Conservation (phyloP, 73 alveolate species). For the Paramecium octaurelia region DNA sequence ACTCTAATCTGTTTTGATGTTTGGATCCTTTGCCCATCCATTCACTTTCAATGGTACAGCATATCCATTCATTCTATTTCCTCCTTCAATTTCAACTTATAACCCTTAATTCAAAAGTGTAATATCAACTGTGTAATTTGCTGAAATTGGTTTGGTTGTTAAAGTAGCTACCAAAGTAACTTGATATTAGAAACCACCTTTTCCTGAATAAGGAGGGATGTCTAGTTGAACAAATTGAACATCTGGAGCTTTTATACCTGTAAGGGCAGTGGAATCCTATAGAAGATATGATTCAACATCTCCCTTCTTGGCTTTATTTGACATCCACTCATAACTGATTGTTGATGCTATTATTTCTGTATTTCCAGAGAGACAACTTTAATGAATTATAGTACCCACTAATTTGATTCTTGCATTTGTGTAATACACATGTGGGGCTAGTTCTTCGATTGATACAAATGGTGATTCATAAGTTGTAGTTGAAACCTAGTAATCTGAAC, state of each 20-base stretch:
- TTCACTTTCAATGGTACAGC: neutral
- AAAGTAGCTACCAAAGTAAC: neutral
- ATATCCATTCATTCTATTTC: constrained; percentile 23
- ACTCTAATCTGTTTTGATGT: neutral
- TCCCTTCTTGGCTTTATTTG: neutral
- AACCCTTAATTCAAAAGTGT: neutral
- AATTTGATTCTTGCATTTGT: neutral
- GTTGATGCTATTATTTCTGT: neutral
- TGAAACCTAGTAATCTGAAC: neutral
- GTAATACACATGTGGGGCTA: neutral
- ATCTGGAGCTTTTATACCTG: neutral
- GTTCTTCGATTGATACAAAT: neutral
- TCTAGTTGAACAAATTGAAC: neutral
- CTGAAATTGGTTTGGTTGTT: neutral
- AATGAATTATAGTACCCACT: neutral
- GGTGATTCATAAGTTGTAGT: constrained; percentile 5
- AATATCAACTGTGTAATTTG: neutral
- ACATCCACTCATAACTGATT: neutral
- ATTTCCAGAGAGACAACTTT: neutral
- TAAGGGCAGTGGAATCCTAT: neutral
- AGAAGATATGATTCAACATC: neutral
- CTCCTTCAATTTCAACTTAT: neutral
- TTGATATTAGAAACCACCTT: neutral
- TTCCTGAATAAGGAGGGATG: neutral
- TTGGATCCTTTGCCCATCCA: constrained; percentile 11